Evolutionary conservation across 75 land plant species (phyloP).

Genomic region (Picea glauca): DNA sequence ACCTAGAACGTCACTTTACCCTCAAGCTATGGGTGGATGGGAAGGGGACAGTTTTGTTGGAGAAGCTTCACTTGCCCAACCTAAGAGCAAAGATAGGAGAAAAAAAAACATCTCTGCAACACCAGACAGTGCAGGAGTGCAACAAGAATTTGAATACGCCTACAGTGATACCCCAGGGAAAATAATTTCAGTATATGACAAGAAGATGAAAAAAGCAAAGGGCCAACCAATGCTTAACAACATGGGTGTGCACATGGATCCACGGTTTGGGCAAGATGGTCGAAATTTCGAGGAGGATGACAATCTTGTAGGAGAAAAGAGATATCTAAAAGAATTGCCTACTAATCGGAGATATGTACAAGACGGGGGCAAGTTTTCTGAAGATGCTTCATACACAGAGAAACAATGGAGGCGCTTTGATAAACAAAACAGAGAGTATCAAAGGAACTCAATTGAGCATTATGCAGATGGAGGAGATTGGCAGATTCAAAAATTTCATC

Average conservation of each 20-base stretch:
- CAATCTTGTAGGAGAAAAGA: neutral
- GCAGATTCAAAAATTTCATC: constrained; percentile 1
- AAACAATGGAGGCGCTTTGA: neutral
- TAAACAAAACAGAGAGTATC: constrained; percentile 5
- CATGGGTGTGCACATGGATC: neutral
- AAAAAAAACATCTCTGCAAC: neutral
- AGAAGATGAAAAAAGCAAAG: constrained; percentile 10
- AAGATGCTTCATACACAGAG: neutral
- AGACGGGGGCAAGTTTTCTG: neutral
- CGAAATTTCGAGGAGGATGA: constrained; percentile 7
- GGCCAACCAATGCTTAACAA: neutral
- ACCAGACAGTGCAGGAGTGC: neutral
- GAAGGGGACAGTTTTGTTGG: constrained; percentile 9
- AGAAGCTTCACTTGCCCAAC: constrained; percentile 2
- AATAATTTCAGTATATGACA: neutral
- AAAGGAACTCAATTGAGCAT: neutral
- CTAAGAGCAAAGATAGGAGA: constrained; percentile 2
- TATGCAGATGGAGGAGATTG: constrained; percentile 7
- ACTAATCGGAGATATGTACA: neutral
- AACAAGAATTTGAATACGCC: neutral
- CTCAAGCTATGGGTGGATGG: neutral
- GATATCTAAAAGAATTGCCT: constrained; percentile 2
- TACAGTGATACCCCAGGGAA: constrained; percentile 4
- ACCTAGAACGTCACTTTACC: constrained; percentile 6
- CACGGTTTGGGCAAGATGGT: constrained; percentile 1